Evolutionary conservation across 441 rosid species (phyloP).

Genomic region (Brassica hybrid): DNA sequence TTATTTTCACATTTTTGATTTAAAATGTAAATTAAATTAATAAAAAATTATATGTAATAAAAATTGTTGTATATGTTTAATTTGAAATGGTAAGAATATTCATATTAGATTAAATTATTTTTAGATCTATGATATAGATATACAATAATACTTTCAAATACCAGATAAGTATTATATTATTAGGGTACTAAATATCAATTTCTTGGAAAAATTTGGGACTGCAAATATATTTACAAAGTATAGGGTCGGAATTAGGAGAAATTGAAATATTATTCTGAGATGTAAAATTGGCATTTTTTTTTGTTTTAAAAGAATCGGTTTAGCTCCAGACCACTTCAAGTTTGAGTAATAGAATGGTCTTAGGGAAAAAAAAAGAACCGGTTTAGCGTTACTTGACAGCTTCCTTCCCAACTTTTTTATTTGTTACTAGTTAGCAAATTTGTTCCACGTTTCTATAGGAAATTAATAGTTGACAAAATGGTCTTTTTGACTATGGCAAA

Average conservation of each 20-base stretch:
- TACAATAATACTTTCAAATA: not conserved
- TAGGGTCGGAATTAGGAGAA: conserved; percentile 10
- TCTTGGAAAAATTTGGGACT: not conserved
- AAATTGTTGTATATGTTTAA: not conserved
- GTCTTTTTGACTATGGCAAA: conserved; percentile 35
- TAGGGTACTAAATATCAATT: not conserved
- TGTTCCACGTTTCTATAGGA: conserved; percentile 11
- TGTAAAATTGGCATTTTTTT: conserved; percentile 15
- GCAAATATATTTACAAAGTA: not conserved
- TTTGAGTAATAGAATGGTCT: too few species aligned
- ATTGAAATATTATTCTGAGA: not conserved
- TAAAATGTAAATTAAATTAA: not conserved
- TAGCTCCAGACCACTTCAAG: not conserved
- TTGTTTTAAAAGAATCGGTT: not conserved
- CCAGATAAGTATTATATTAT: not conserved
- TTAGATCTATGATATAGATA: not conserved
- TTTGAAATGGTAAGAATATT: not conserved
- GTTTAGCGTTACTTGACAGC: conserved; percentile 26
- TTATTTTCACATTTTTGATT: not conserved
- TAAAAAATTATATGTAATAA: not conserved
- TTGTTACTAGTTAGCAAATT: not conserved
- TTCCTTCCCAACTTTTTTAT: not conserved
- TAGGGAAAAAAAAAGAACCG: not conserved
- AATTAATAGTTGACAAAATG: conserved; percentile 19
- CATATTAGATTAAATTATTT: not conserved